Evolutionary conservation across 176 grass and related monocot genomes (phyloP).

Genomic region (Alopecurus myosuroides): DNA sequence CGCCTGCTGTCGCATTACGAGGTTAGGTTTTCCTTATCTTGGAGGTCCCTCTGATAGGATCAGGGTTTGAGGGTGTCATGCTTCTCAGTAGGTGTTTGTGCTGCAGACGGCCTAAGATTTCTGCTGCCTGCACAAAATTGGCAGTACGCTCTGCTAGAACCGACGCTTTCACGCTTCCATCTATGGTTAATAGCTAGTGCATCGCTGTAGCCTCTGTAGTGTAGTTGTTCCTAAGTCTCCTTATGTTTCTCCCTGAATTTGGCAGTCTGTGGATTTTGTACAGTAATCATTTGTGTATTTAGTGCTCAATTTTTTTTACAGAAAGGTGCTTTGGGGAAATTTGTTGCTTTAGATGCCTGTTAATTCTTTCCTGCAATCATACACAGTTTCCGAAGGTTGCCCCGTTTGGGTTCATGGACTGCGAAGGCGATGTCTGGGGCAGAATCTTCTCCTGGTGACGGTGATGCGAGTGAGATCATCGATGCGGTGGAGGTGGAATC

Average conservation of each 20-base stretch:
- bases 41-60: not conserved
- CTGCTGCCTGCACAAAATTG: not conserved
- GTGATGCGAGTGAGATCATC: slow-evolving; percentile 43
- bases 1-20: slow-evolving; percentile 7
- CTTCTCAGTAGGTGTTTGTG: not conserved
- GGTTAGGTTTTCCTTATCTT: slow-evolving; percentile 12
- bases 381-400: slow-evolving; percentile 26
- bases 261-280: not conserved
- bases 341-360: slow-evolving; percentile 3
- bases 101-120: not conserved
- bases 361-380: not conserved
- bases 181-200: not conserved
- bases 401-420: not conserved
- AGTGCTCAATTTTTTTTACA: not conserved
- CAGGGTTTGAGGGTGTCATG: not conserved
- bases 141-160: not conserved
- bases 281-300: not conserved
- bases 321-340: not conserved
- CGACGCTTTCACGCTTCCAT: not conserved
- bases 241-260: not conserved
- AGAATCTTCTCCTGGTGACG: slow-evolving; percentile 33
- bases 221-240: not conserved
- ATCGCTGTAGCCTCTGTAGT: not conserved
- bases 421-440: slow-evolving; percentile 28
- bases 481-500: slow-evolving; percentile 35